Percentiles rank a stretch among this genome's conserved stretches.
These are phyloP conservation scores for Suillus ampliporus DNA, from an alignment of 768 basidiomycete genomes.

Conservation along the genomic window DNA sequence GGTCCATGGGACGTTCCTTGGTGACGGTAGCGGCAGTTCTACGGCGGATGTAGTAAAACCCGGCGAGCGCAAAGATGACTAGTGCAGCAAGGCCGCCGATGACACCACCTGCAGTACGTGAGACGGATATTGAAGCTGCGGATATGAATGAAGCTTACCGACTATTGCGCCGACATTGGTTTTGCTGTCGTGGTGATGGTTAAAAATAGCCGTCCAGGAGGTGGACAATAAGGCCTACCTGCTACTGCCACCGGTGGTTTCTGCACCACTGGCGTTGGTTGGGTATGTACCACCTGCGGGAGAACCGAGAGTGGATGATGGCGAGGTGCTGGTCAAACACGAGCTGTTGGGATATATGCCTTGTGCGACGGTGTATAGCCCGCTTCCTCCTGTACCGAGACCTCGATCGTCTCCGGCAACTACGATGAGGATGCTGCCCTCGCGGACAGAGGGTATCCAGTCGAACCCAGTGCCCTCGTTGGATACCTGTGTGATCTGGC, in stretches of 20 bases:
- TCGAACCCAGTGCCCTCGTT: conserved; percentile 65
- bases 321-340: conserved; percentile 65
- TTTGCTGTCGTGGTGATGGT: conserved; percentile 20
- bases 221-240: conserved; percentile 25
- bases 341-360: conserved; percentile 53
- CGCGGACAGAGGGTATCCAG: conserved; percentile 69
- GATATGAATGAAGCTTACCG: conserved; percentile 37
- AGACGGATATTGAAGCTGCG: conserved; percentile 15
- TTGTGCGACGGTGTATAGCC: conserved; percentile 56
- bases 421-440: conserved; percentile 69
- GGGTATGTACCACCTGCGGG: conserved; percentile 79
- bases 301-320: conserved; percentile 76
- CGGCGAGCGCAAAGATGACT: conserved; percentile 46
- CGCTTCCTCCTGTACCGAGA: conserved; percentile 71
- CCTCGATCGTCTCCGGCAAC: conserved; percentile 73
- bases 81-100: conserved; percentile 60
- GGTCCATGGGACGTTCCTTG: conserved; percentile 69
- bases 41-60: conserved; percentile 57
- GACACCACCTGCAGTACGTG: conserved; percentile 48
- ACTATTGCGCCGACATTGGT: conserved; percentile 56
- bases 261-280: conserved; percentile 51
- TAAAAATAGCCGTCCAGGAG: conserved; percentile 6
- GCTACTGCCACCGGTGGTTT: conserved; percentile 29
- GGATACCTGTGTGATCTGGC: conserved; percentile 47
- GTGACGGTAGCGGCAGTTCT: conserved; percentile 43